Evolutionary conservation across 164 flowering plant species (phyloP).

Genomic region (Annona cherimola): DNA sequence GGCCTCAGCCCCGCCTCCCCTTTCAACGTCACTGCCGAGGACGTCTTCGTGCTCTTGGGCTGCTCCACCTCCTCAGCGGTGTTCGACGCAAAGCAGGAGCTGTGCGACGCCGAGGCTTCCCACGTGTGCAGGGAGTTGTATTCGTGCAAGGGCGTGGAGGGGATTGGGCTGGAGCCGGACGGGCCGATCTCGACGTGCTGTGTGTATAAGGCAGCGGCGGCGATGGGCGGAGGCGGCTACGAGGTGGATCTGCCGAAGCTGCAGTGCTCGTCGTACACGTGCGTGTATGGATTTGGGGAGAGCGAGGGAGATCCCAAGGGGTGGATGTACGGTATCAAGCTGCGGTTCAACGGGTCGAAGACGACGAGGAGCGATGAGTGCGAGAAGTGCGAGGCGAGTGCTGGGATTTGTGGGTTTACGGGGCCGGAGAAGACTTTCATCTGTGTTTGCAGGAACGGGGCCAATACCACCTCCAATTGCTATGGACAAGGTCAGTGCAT

Average conservation of each 20-base stretch:
- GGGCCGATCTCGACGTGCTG: conserved; percentile 55
- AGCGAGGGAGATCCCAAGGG: conserved; percentile 47
- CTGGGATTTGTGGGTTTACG: conserved; percentile 50
- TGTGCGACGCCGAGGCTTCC: conserved; percentile 43
- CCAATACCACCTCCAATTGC: conserved; percentile 48
- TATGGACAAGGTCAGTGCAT: conserved; percentile 42
- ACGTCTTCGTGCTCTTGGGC: conserved; percentile 50
- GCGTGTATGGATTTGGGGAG: conserved; percentile 50
- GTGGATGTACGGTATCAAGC: conserved; percentile 50
- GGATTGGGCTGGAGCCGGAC: conserved; percentile 49
- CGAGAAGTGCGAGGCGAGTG: conserved; percentile 48
- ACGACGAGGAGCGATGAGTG: conserved; percentile 24
- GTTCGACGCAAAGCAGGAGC: conserved; percentile 34
- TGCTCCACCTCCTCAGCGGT: conserved; percentile 60
- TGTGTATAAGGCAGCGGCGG: conserved; percentile 38
- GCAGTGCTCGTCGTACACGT: conserved; percentile 58
- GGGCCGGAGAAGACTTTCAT: conserved; percentile 35
- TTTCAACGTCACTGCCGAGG: conserved; percentile 21
- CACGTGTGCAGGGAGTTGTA: conserved; percentile 50
- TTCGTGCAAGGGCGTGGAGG: conserved; percentile 52
- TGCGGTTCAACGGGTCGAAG: conserved; percentile 37
- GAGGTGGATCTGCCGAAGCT: conserved; percentile 54
- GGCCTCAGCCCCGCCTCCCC: conserved; percentile 43
- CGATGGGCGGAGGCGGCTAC: conserved; percentile 32
- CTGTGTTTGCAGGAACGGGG: conserved; percentile 46